Percentiles rank a stretch among this genome's conserved stretches.
Conservation (phyloP, 2,329 filamentous ascomycete genomes). For the Coniochaeta hoffmannii region DNA sequence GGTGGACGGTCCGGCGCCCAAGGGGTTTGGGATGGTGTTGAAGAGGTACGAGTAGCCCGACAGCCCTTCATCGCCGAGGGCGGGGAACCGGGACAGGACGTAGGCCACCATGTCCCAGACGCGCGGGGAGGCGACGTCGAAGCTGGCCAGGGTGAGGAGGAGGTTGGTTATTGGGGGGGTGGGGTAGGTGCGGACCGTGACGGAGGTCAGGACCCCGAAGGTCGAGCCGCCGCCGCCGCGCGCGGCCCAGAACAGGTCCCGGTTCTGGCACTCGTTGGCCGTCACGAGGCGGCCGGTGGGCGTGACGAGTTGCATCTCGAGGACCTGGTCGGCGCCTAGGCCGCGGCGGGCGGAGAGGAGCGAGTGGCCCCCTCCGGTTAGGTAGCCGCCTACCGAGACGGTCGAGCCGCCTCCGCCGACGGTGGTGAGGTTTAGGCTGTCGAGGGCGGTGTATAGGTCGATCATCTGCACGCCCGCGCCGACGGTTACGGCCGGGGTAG, state of each 20-base stretch:
- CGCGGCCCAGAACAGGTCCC: constrained; percentile 57
- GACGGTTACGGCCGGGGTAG: constrained; percentile 39
- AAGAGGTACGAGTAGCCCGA: constrained; percentile 38
- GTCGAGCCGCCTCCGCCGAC: constrained; percentile 46
- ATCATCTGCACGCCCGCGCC: constrained; percentile 43
- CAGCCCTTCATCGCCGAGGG: constrained; percentile 40
- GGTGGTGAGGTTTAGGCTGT: constrained; percentile 34
- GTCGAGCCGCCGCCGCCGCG: constrained; percentile 51
- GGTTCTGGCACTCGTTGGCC: constrained; percentile 41
- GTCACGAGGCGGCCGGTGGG: constrained; percentile 39
- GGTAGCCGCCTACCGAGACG: constrained; percentile 52
- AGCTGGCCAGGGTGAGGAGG: constrained; percentile 14
- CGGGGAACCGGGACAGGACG: constrained; percentile 36
- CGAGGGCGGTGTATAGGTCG: constrained; percentile 36
- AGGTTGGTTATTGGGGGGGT: constrained; percentile 25
- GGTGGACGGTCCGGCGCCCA: constrained; percentile 22
- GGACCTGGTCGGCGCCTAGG: constrained; percentile 51
- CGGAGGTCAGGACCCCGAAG: constrained; percentile 49
- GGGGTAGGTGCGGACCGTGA: constrained; percentile 44
- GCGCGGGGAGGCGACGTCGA: constrained; percentile 21
- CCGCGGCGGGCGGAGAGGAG: constrained; percentile 44
- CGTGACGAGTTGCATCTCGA: constrained; percentile 49
- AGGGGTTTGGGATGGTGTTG: constrained; percentile 29
- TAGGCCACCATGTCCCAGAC: constrained; percentile 40
- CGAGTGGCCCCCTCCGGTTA: constrained; percentile 53